These are phyloP conservation scores for Fusarium cyanostomum DNA, from an alignment of 2,329 filamentous ascomycete genomes.

Conservation along the genomic window DNA sequence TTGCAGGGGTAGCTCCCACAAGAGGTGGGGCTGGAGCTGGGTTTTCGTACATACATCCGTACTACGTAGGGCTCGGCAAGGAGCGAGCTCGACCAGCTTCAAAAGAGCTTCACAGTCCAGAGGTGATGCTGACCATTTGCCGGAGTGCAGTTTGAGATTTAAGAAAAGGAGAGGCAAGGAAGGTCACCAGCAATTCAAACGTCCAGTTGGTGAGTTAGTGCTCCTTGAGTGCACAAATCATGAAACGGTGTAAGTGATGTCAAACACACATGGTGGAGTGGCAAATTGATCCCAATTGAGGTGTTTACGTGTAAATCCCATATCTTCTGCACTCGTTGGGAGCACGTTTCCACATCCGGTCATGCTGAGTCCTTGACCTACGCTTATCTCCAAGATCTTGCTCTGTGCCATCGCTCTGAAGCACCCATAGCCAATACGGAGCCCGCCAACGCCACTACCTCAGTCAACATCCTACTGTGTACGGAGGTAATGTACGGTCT, in stretches of 20 bases:
- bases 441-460: slow-evolving; percentile 6
- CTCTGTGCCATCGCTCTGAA: neutral
- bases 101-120: slow-evolving; percentile 14
- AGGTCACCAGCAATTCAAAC: neutral
- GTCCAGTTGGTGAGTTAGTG: neutral
- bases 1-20: slow-evolving; percentile 35
- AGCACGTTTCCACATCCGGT: slow-evolving; percentile 19
- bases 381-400: slow-evolving; percentile 34
- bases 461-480: slow-evolving; percentile 4
- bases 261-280: slow-evolving; percentile 8
- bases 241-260: neutral
- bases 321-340: slow-evolving; percentile 1
- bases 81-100: neutral
- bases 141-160: neutral
- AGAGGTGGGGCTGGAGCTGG: slow-evolving; percentile 14
- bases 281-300: slow-evolving; percentile 22
- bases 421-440: neutral
- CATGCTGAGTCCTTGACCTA: slow-evolving; percentile 17
- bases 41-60: too few relatives aligned
- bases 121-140: slow-evolving; percentile 12
- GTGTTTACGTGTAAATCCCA: slow-evolving; percentile 25
- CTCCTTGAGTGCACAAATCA: neutral
- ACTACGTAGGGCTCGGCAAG: slow-evolving; percentile 7
- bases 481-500: too few relatives aligned
- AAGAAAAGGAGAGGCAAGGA: neutral